Evolutionary conservation across 257 asterid genomes (phyloP), one percentile per base, ranked within the genome.

Genomic region (Petunia secreta): DNA sequence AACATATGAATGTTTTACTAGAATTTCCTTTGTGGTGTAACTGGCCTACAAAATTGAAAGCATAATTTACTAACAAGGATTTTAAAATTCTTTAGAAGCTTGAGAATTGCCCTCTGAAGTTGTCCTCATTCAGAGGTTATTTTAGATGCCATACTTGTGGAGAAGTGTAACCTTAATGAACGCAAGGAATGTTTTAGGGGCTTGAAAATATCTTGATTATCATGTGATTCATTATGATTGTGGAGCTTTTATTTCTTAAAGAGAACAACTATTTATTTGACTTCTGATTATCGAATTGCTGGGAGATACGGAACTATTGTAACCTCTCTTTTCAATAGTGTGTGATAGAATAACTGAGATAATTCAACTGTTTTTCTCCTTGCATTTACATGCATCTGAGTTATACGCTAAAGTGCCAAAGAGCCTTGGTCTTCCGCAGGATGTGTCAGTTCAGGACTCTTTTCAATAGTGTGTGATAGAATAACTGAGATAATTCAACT

Each of bases 21-120:
- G 54, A 43, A 67, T 67, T 5, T 69, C 59, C 25, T 69, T 69
- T 46, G 41, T 46, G n/a, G 58, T 36, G 34, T 62, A 37, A 62
- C 43, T 4, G 2, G 1, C 15, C 15, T 62, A 62, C 36, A 34
- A 62, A 62, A 41, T 46, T 69, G 16, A 25, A 25, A 65, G 16
- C 57, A 44, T 16, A 69, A 46, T 48, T 69, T 8, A 69, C 76
- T 16, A 69, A 25, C 59, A 69, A 44, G 75, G 36, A 13, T 71
- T 41, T 34, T 48, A 34, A 71, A 46, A 46, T 44, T 46, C 58
- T 69, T 10, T 16, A 9, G 41, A 44, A 46, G 57, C 46, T 69
- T 9, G 5, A 69, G 8, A 38, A 39, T 38, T 8, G 13, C 25
- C 34, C 10, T 38, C 71, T 64, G 11, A 64, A 11, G 25, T 16